phyloP scores from a whole-genome alignment of 352 stramenopile species.

The Phytophthora litchii region DNA sequence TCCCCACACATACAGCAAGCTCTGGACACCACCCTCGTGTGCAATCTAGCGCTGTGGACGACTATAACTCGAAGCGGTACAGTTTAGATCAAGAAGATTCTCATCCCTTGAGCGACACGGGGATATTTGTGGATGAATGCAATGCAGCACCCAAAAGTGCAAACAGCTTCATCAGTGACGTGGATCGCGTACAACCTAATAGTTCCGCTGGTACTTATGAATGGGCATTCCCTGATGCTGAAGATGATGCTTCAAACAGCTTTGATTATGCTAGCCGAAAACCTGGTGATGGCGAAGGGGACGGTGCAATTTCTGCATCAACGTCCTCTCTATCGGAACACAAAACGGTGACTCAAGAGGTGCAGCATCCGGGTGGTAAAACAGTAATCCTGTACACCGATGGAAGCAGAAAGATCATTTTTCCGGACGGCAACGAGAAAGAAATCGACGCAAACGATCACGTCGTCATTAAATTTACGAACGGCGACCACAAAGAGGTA shows the following conservation, averaged over 20 bases:
- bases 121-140: not conserved
- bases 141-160: not conserved
- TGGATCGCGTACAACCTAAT: not conserved
- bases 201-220: slow-evolving; percentile 12
- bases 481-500: slow-evolving; percentile 96
- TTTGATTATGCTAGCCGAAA: not conserved
- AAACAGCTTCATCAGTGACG: slow-evolving; percentile 1
- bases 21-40: slow-evolving; percentile 7
- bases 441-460: slow-evolving; percentile 90
- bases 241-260: slow-evolving; percentile 12
- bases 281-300: slow-evolving; percentile 4
- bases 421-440: slow-evolving; percentile 94
- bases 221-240: slow-evolving; percentile 26
- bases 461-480: slow-evolving; percentile 91
- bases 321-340: slow-evolving; percentile 19
- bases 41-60: slow-evolving; percentile 20
- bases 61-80: slow-evolving; percentile 44
- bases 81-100: slow-evolving; percentile 31
- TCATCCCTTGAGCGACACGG: slow-evolving; percentile 13
- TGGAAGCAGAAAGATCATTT: slow-evolving; percentile 79
- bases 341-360: slow-evolving; percentile 40
- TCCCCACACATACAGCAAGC: slow-evolving; percentile 1
- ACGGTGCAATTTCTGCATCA: slow-evolving; percentile 8
- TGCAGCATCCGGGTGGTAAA: slow-evolving; percentile 64
- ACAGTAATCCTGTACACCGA: slow-evolving; percentile 65